Percentiles rank a stretch among this genome's conserved stretches.
Evolutionary conservation across 805 yeast species (phyloP).

Genomic region (Kurtzmaniella cleridarum): DNA sequence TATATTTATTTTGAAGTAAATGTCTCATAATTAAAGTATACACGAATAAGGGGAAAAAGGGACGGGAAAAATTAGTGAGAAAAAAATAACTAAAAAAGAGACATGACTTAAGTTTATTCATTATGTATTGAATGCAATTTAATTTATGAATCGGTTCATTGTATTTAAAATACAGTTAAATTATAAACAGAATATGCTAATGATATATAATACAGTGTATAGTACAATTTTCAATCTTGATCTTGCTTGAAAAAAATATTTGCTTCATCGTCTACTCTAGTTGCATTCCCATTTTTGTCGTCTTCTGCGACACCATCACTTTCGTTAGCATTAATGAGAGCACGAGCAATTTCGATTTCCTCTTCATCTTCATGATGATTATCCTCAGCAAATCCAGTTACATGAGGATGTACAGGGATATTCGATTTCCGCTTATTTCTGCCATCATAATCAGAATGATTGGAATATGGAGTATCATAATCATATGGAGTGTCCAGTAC

Average conservation of each 20-base stretch:
- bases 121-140: no score
- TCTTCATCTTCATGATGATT: constrained; percentile 40
- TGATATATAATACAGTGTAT: no score
- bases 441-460: constrained; percentile 6
- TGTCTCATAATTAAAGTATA: no score
- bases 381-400: constrained; percentile 40
- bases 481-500: constrained; percentile 16
- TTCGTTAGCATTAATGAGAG: constrained; percentile 56
- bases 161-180: background rate
- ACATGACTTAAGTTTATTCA: no score
- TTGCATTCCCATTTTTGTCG: constrained; percentile 3
- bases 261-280: constrained; percentile 11
- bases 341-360: constrained; percentile 63
- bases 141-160: no score
- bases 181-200: constrained; percentile 3
- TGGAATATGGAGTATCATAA: constrained; percentile 8
- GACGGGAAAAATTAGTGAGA: no score
- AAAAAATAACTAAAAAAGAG: no score
- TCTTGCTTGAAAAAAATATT: constrained; percentile 15
- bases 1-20: no score
- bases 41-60: no score
- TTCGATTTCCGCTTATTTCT: constrained; percentile 12
- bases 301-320: constrained; percentile 11
- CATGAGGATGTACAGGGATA: constrained; percentile 58
- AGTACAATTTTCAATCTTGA: constrained; percentile 1